Evolutionary conservation across 805 yeast genomes (phyloP).

Genomic region (Kodamaea jinghongensis): DNA sequence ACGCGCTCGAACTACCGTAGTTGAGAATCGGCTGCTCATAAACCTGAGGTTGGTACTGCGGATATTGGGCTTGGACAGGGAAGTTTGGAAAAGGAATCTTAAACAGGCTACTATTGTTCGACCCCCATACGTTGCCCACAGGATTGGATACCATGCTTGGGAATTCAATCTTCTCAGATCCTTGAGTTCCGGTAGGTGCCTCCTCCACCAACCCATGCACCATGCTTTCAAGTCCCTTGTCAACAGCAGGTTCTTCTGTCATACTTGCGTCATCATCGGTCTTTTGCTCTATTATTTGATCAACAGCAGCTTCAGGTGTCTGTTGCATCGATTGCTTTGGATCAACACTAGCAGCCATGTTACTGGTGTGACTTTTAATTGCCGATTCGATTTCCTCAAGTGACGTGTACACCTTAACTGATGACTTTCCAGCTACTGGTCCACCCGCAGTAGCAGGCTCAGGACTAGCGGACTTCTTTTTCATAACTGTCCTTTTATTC

Average conservation of each 20-base stretch:
- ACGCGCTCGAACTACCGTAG: too few relatives aligned
- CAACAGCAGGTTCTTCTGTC: slow-evolving; percentile 9
- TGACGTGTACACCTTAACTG: slow-evolving; percentile 13
- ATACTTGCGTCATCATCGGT: slow-evolving; percentile 4
- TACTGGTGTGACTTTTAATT: slow-evolving; percentile 33
- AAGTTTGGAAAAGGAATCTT: slow-evolving; percentile 1
- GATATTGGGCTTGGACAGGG: too few relatives aligned
- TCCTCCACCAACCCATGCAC: slow-evolving; percentile 18
- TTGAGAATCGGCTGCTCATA: too few relatives aligned
- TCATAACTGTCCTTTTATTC: too few relatives aligned
- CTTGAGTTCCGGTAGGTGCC: too few relatives aligned
- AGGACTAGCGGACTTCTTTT: too few relatives aligned
- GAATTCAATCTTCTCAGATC: too few relatives aligned
- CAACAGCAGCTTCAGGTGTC: background rate
- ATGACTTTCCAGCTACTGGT: too few relatives aligned
- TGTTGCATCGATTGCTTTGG: background rate
- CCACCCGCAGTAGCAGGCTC: too few relatives aligned
- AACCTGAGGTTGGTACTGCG: too few relatives aligned
- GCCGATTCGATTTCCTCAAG: slow-evolving; percentile 38
- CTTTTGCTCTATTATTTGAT: too few relatives aligned
- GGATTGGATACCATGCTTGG: slow-evolving; percentile 1
- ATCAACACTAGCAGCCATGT: slow-evolving; percentile 13
- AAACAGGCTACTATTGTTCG: slow-evolving; percentile 1
- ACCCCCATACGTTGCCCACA: background rate
- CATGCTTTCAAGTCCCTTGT: slow-evolving; percentile 16